Conservation (phyloP, 225 moss, liverwort and hornwort genomes). For the Pleurozium schreberi region DNA sequence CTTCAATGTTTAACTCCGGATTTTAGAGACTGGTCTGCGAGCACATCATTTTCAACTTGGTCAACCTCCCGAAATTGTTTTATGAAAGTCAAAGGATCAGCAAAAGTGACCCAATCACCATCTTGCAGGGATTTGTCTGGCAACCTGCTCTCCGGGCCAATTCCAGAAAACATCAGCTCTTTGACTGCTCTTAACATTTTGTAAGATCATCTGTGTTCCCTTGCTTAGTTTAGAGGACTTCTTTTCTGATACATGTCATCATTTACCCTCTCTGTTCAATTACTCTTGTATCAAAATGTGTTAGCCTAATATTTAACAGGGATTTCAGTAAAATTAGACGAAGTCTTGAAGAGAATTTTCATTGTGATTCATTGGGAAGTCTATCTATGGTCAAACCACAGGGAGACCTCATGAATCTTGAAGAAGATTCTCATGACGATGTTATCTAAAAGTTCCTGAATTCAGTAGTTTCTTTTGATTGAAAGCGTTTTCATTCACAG, state of each 20-base stretch:
- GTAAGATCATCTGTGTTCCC: not conserved
- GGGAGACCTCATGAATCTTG: not conserved
- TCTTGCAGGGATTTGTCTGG: conserved; percentile 38
- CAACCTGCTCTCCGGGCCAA: conserved; percentile 42
- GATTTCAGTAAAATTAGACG: not conserved
- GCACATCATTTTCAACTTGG: not conserved
- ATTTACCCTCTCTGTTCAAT: not conserved
- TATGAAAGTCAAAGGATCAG: not conserved
- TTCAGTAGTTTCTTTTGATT: not conserved
- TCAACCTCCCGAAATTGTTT: not conserved
- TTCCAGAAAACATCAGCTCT: conserved; percentile 52
- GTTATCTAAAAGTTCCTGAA: not conserved
- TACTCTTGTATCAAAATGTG: not conserved
- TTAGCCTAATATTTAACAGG: not conserved
- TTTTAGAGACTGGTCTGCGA: not conserved
- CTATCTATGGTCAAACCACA: not conserved
- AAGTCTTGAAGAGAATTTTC: not conserved
- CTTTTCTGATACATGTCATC: not conserved
- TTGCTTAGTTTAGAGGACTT: not conserved
- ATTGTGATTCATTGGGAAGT: not conserved
- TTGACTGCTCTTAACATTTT: conserved; percentile 47
- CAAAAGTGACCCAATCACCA: not conserved
- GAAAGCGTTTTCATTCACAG: not conserved
- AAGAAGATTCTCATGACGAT: not conserved
- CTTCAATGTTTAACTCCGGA: not conserved